Conservation (phyloP, 768 basidiomycete species). For the Mrakia gelida region DNA sequence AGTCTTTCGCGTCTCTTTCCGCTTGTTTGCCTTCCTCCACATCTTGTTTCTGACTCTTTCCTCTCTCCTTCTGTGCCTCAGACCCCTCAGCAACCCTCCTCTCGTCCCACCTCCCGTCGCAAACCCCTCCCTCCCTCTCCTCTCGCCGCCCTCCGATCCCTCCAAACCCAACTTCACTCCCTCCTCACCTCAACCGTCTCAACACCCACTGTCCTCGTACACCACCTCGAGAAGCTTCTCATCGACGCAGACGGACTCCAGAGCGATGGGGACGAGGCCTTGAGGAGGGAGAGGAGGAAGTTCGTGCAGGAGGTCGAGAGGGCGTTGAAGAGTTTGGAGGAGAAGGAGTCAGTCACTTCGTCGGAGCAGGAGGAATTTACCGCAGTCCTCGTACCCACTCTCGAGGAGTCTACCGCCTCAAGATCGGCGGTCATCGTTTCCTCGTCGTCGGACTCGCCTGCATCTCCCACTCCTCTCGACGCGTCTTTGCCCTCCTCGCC, state of each 20-base stretch:
- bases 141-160: constrained; percentile 8
- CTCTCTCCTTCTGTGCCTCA: not conserved
- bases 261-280: constrained; percentile 1
- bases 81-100: constrained; percentile 19
- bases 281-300: constrained; percentile 18
- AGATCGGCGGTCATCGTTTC: not conserved
- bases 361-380: not conserved
- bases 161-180: not conserved
- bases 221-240: constrained; percentile 20
- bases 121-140: constrained; percentile 17
- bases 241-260: constrained; percentile 4
- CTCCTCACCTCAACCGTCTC: not conserved
- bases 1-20: not conserved
- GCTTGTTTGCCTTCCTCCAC: too few species aligned
- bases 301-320: constrained; percentile 6
- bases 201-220: not conserved
- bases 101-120: not conserved
- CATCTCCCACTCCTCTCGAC: not conserved
- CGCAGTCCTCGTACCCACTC: not conserved
- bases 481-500: not conserved
- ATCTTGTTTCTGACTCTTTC: not conserved
- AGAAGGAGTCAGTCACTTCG: not conserved
- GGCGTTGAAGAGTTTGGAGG: not conserved
- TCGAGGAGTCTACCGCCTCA: not conserved
- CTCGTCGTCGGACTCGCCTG: not conserved